These are phyloP conservation scores for Myxozyma monticola DNA, from an alignment of 805 yeast genomes.

Conservation along the genomic window DNA sequence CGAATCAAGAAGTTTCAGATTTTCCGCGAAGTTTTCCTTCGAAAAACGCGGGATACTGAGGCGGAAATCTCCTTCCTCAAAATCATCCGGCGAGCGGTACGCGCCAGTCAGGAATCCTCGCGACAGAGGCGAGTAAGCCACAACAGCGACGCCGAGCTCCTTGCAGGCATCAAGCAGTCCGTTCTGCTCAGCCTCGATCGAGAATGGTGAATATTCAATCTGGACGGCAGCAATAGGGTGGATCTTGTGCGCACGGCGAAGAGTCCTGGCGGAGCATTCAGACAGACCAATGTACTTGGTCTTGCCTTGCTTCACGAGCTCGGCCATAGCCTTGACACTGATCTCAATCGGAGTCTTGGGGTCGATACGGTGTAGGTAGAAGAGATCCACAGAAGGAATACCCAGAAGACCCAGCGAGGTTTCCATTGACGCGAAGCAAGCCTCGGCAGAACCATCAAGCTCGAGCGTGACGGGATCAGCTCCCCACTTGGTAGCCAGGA, in stretches of 20 bases:
- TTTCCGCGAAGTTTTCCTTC: slow-evolving; percentile 56
- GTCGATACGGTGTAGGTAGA: slow-evolving; percentile 35
- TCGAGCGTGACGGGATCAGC: slow-evolving; percentile 38
- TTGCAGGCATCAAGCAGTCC: slow-evolving; percentile 64
- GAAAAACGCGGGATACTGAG: slow-evolving; percentile 55
- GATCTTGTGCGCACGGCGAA: slow-evolving; percentile 57
- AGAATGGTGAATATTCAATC: slow-evolving; percentile 72
- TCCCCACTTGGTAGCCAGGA: slow-evolving; percentile 54
- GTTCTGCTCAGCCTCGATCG: slow-evolving; percentile 58
- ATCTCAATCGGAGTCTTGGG: slow-evolving; percentile 31
- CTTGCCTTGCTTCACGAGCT: slow-evolving; percentile 33
- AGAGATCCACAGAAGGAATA: slow-evolving; percentile 31
- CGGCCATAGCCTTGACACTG: slow-evolving; percentile 32
- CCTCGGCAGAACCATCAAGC: slow-evolving; percentile 14
- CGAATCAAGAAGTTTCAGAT: slow-evolving; percentile 50
- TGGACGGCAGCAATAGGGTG: slow-evolving; percentile 68
- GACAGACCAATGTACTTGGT: slow-evolving; percentile 34
- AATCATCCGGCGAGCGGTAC: slow-evolving; percentile 44
- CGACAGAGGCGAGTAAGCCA: slow-evolving; percentile 83
- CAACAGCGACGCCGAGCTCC: slow-evolving; percentile 60
- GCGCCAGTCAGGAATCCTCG: slow-evolving; percentile 74
- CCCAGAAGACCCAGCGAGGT: slow-evolving; percentile 9
- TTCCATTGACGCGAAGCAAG: slow-evolving; percentile 7
- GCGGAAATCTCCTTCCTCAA: slow-evolving; percentile 59
- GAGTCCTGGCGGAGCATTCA: slow-evolving; percentile 51